Evolutionary conservation across 352 stramenopile species (phyloP), one percentile per base, ranked within the genome.

Genomic region (Phytopythium delawarense): DNA sequence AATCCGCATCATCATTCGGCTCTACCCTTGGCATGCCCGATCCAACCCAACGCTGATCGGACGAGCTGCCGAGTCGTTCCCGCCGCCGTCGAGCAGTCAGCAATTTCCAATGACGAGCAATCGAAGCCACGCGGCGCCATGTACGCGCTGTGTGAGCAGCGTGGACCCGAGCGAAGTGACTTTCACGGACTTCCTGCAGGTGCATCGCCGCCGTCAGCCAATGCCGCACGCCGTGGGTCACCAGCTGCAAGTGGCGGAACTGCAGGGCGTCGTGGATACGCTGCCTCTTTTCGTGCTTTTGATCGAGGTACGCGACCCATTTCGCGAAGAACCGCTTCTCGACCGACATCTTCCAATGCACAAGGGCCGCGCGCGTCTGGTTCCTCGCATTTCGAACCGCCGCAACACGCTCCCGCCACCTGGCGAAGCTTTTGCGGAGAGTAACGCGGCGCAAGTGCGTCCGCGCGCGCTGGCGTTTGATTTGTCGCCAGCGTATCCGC

Each of bases 261-360:
- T 85, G 75, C 7, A 89, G 53, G 2, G 79, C 75, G 15, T 67
- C 69, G 32, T 84, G 79, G 48, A 86, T 71, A 2, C 72, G 73
- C 13, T 79, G 61, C 21, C 79, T 73, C 11, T 86, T 78, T 4
- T 28, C 49, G 25, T 28, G 58, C 56, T 80, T 80, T 8, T 9
- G 25, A 0, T 51, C 8, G 15, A 81, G 25, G 46, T 86, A 85
- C 25, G 58, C 51, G 34, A 69, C 71, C 75, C 73, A 87, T 7
- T 58, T 49, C 4, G 59, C 61, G 13, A 87, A 82, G 5, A 34
- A 54, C 25, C 66, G 62, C 20, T 61, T 42, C 37, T 87, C 62
- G 34, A 75, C 57, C 12, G 65, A 68, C 52, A 73, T 42, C 49
- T 89, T 89, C 79, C 79, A 89, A 44, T 89, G 79, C 2, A 84